Evolutionary conservation across 805 yeast species (phyloP).

Genomic region (Diddensiella transvaalensis): DNA sequence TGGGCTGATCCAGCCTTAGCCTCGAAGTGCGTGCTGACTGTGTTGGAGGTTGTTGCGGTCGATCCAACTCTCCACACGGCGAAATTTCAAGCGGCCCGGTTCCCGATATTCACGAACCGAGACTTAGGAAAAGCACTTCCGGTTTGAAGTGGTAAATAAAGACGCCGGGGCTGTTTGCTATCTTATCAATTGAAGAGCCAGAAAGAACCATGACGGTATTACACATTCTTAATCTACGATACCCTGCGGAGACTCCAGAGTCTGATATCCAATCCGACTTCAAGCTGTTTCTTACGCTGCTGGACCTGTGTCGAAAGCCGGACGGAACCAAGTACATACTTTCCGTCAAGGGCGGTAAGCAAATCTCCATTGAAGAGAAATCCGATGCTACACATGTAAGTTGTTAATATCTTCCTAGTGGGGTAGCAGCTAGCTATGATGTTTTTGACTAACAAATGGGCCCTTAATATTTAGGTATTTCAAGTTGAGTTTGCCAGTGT

Average conservation of each 20-base stretch:
- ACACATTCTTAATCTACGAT: not conserved
- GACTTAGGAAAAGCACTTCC: too few relatives aligned
- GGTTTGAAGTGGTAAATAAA: too few relatives aligned
- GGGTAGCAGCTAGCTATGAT: not conserved
- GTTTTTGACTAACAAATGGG: too few relatives aligned
- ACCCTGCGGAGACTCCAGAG: not conserved
- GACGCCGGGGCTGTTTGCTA: too few relatives aligned
- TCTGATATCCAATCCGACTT: not conserved
- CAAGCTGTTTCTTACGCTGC: not conserved
- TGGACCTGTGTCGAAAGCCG: not conserved
- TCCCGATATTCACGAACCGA: too few relatives aligned
- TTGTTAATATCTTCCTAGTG: not conserved
- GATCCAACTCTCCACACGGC: too few relatives aligned
- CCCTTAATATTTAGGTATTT: not conserved
- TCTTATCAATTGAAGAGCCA: not conserved
- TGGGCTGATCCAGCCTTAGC: too few relatives aligned
- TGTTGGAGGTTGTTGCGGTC: too few relatives aligned
- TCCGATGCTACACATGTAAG: conserved; percentile 1
- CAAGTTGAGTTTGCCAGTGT: conserved; percentile 8
- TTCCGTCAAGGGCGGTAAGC: conserved; percentile 1
- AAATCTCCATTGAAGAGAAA: conserved; percentile 1
- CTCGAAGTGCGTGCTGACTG: too few relatives aligned
- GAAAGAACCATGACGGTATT: not conserved
- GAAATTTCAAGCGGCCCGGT: too few relatives aligned
- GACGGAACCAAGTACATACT: not conserved